Conservation (phyloP, 2,329 filamentous ascomycete species). For the Harringtonia lauricola region DNA sequence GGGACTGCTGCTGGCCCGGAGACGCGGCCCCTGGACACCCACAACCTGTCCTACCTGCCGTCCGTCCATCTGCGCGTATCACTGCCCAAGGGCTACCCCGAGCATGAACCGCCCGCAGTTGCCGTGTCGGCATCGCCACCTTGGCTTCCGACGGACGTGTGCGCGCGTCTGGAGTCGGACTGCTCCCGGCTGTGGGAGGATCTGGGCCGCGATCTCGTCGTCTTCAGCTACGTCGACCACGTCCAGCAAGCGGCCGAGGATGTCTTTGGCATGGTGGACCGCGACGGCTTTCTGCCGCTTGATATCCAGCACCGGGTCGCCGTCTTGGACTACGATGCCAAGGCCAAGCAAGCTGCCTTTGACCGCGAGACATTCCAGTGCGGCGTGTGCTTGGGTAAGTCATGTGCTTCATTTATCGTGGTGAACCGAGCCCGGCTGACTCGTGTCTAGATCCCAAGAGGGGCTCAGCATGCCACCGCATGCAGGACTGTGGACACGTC, state of each 20-base stretch:
- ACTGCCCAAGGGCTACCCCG: conserved; percentile 49
- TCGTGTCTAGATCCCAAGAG: conserved; percentile 66
- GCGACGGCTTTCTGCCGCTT: conserved; percentile 37
- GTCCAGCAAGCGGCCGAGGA: conserved; percentile 47
- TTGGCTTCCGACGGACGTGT: conserved; percentile 41
- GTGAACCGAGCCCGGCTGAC: too few relatives aligned
- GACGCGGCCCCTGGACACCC: conserved; percentile 25
- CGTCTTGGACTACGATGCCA: conserved; percentile 68
- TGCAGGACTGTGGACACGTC: conserved; percentile 78
- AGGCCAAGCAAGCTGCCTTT: conserved; percentile 63
- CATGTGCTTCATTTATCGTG: too few relatives aligned
- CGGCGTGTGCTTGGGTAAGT: conserved; percentile 64
- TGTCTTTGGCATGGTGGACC: conserved; percentile 45
- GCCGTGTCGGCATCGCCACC: conserved; percentile 40
- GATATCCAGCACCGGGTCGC: conserved; percentile 52
- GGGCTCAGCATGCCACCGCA: conserved; percentile 66
- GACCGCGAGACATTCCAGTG: conserved; percentile 80
- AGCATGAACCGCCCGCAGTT: conserved; percentile 36
- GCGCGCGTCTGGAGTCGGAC: conserved; percentile 39
- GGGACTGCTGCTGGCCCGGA: conserved; percentile 13
- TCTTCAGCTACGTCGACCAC: conserved; percentile 54
- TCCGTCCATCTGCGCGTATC: conserved; percentile 40
- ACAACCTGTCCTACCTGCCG: conserved; percentile 46
- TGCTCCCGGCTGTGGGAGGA: conserved; percentile 50
- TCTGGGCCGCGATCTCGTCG: conserved; percentile 44